Percentiles rank a stretch among this genome's conserved stretches.
Conservation (phyloP, 1,284 basidiomycete species). For the Inonotus obliquus region DNA sequence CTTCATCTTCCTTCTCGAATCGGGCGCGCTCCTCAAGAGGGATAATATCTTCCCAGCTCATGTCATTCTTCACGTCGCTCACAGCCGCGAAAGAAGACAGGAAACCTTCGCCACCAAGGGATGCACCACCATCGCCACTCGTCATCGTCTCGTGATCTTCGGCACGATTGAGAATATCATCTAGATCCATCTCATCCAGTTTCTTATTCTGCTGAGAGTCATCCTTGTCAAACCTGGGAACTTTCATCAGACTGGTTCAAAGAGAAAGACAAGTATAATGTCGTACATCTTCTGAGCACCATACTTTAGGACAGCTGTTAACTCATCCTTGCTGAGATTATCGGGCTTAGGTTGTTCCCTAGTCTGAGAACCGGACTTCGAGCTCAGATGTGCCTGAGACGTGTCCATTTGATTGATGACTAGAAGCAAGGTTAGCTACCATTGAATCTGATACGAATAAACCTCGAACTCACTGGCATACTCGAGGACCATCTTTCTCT, state of each 20-base stretch:
- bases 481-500: constrained; percentile 99
- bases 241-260: constrained; percentile 16
- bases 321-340: constrained; percentile 95
- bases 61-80: constrained; percentile 97
- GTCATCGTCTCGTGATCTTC: constrained; percentile 96
- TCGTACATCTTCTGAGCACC: constrained; percentile 94
- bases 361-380: constrained; percentile 53
- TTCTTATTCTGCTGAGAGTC: constrained; percentile 91
- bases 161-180: constrained; percentile 95
- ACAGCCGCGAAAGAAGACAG: constrained; percentile 93
- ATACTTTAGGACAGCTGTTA: constrained; percentile 98
- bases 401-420: constrained; percentile 99
- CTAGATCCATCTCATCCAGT: constrained; percentile 98
- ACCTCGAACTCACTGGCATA: constrained; percentile 83
- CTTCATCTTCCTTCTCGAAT: constrained; percentile 81
- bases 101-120: constrained; percentile 96
- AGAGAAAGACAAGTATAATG: constrained; percentile 16
- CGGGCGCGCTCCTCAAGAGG: constrained; percentile 88
- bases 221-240: constrained; percentile 88
- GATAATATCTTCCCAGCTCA: constrained; percentile 99
- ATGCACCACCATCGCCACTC: constrained; percentile 74
- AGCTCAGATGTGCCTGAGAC: constrained; percentile 91
- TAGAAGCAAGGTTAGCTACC: constrained; percentile 28
- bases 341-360: constrained; percentile 78
- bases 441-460: background rate